These are phyloP conservation scores for Kalmanozyma brasiliensis DNA, from an alignment of 1,284 basidiomycete species.

Conservation along the genomic window DNA sequence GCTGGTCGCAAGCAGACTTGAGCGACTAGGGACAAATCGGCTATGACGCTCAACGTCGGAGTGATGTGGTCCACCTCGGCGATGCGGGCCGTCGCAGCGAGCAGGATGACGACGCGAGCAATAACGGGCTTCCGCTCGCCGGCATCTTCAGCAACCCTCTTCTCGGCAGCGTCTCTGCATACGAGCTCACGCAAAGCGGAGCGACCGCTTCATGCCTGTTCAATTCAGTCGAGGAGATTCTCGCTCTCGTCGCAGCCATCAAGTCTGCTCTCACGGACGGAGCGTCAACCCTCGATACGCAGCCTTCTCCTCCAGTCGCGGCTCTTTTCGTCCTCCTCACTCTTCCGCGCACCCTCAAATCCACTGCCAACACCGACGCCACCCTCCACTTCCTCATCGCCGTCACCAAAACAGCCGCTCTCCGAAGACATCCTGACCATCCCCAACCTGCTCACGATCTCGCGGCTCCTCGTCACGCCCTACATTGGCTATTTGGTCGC, in stretches of 20 bases:
- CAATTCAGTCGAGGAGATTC: too few relatives aligned
- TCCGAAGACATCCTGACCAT: conserved; percentile 93
- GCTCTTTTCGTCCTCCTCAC: not conserved
- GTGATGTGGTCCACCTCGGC: conserved; percentile 8
- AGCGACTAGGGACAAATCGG: too few relatives aligned
- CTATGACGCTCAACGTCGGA: conserved; percentile 20
- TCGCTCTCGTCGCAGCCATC: too few relatives aligned
- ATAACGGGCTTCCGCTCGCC: not conserved
- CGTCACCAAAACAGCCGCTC: conserved; percentile 23
- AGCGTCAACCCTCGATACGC: not conserved
- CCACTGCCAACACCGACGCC: conserved; percentile 72
- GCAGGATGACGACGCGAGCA: not conserved
- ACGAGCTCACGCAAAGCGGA: not conserved
- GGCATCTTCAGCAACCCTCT: not conserved
- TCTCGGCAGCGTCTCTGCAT: not conserved
- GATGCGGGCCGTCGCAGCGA: not conserved
- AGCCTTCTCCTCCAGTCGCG: not conserved
- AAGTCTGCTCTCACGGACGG: too few relatives aligned
- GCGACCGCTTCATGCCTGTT: too few relatives aligned
- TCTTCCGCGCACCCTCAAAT: conserved; percentile 66
- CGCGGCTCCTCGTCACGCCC: conserved; percentile 87
- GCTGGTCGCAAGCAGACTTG: too few relatives aligned
- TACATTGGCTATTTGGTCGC: conserved; percentile 90
- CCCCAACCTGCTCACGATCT: conserved; percentile 88
- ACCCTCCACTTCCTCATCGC: conserved; percentile 70